These are phyloP conservation scores for Clonostachys byssicola DNA, from an alignment of 2,329 filamentous ascomycete species.

Conservation along the genomic window DNA sequence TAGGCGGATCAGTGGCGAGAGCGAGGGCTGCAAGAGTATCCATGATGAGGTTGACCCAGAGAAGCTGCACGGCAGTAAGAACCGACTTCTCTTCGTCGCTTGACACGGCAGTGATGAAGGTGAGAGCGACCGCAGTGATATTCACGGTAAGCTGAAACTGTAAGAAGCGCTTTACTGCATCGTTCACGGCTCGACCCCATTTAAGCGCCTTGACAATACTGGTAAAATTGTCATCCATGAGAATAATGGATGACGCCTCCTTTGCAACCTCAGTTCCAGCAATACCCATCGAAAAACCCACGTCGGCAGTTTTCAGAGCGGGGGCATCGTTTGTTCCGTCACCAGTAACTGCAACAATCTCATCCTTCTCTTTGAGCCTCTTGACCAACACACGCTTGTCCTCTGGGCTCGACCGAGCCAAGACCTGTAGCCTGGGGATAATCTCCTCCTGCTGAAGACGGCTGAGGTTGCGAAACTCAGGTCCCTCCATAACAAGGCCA, in stretches of 20 bases:
- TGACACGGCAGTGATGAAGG: slow-evolving; percentile 82
- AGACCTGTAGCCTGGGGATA: slow-evolving; percentile 65
- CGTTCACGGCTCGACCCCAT: slow-evolving; percentile 76
- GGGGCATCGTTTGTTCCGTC: slow-evolving; percentile 83
- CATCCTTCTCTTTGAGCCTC: slow-evolving; percentile 65
- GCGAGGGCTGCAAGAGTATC: slow-evolving; percentile 89
- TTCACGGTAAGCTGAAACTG: slow-evolving; percentile 84
- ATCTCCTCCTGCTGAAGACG: slow-evolving; percentile 61
- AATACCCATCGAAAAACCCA: slow-evolving; percentile 84
- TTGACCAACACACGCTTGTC: slow-evolving; percentile 73
- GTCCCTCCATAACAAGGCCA: slow-evolving; percentile 73
- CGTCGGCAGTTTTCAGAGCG: slow-evolving; percentile 75
- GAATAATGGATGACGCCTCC: slow-evolving; percentile 78
- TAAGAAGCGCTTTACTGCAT: slow-evolving; percentile 73
- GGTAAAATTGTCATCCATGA: slow-evolving; percentile 85
- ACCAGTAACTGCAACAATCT: slow-evolving; percentile 79
- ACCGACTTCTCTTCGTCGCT: slow-evolving; percentile 68
- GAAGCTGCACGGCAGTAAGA: slow-evolving; percentile 81
- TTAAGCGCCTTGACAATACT: slow-evolving; percentile 82
- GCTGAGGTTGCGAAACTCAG: slow-evolving; percentile 70
- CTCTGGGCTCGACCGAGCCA: slow-evolving; percentile 71
- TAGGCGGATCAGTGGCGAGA: slow-evolving; percentile 85
- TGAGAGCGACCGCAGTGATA: slow-evolving; percentile 82
- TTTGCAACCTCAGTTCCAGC: slow-evolving; percentile 81
- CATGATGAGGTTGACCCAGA: slow-evolving; percentile 98